Percentiles rank a stretch among this genome's conserved stretches.
These are phyloP conservation scores for Diaporthe humulicola DNA, from an alignment of 2,329 filamentous ascomycete species.

Conservation along the genomic window DNA sequence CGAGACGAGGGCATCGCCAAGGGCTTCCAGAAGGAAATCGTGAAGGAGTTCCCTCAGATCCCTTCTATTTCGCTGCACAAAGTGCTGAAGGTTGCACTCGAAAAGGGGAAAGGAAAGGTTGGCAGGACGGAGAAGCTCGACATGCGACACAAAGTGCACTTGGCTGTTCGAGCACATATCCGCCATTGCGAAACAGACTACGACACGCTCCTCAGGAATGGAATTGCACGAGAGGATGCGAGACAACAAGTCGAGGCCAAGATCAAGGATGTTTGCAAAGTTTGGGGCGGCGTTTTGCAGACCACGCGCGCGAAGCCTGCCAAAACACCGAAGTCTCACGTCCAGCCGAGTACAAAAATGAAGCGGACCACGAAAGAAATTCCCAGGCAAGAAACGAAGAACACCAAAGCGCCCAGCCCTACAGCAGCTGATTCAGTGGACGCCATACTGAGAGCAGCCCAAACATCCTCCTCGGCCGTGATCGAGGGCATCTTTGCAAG, in stretches of 20 bases:
- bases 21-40: slow-evolving; percentile 52
- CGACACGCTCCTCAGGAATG: slow-evolving; percentile 52
- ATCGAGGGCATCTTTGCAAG: background rate
- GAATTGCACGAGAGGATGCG: slow-evolving; percentile 40
- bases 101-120: slow-evolving; percentile 61
- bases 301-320: background rate
- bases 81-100: slow-evolving; percentile 57
- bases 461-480: background rate
- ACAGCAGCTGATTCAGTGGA: background rate
- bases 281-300: slow-evolving; percentile 41
- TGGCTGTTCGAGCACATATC: slow-evolving; percentile 64
- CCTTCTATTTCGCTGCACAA: slow-evolving; percentile 50
- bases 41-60: slow-evolving; percentile 55
- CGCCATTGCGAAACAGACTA: slow-evolving; percentile 63
- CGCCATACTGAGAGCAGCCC: background rate
- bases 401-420: background rate
- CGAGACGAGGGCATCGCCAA: slow-evolving; percentile 51
- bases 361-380: background rate
- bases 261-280: slow-evolving; percentile 41
- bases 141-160: slow-evolving; percentile 54
- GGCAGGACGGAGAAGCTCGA: slow-evolving; percentile 57
- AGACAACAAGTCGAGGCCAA: slow-evolving; percentile 39
- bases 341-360: too few species aligned
- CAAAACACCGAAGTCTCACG: background rate
- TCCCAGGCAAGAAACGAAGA: background rate